Base-by-base conservation (phyloP, 345 rosid species). In the Anastatica hierochuntica region DNA sequence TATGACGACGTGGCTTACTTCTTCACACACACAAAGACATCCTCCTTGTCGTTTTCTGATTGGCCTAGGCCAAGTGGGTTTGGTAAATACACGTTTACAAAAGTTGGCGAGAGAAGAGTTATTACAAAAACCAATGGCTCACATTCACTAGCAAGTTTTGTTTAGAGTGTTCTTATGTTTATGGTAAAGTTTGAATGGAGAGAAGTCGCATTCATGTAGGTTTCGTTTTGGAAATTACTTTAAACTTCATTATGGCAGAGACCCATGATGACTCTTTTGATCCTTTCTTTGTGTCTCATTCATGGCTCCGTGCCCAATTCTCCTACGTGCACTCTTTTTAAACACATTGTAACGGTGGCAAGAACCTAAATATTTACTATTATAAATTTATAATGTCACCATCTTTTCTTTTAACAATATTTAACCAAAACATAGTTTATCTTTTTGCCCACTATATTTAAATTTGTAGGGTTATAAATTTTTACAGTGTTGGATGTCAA, bases 191-290 rank as follows among this genome's bases (percentile, higher is more conserved):
- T 11, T 7, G 4, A 35, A 39, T 27, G 43, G 43, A 44, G 46
- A 13, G 23, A 43, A 26, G 41, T 53, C 47, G 17, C 14, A 44
- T 19, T 53, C 60, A 20, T 37, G 26, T 37, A n/a, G 1, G 46
- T 24, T 4, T 36, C 18, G 60, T 27, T 44, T 63, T 63, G 60
- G 67, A 53, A 44, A 17, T 53, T 62, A 35, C 31, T 43, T 13
- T n/a, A n/a, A 35, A 36, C 44, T 34, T 34, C 38, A n/a, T 37
- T 8, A 52, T 43, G 53, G 14, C n/a, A n/a, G 17, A 62, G 39
- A 13, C 47, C 53, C 40, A 44, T 63, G 40, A 45, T 63, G 14
- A 37, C 24, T 53, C 41, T 3, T 63, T 63, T 63, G 60, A 15
- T 53, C 0, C n/a, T 53, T 62, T 44, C 0, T 44, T 15, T 53